Conservation (phyloP, 73 alveolate genomes). For the Vitrella brassicaformis region DNA sequence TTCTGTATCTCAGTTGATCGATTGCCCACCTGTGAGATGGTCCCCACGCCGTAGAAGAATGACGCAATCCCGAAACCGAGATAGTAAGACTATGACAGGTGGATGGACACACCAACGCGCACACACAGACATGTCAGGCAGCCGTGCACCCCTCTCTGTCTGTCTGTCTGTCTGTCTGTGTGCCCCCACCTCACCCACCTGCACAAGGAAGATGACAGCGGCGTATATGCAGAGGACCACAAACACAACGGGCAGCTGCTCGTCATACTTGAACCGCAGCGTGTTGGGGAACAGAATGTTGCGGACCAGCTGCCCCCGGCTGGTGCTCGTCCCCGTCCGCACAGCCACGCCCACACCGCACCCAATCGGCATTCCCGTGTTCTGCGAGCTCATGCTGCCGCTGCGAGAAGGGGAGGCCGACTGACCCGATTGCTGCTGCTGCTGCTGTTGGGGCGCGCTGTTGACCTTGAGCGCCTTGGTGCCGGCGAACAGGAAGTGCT, state of each 20-base stretch:
- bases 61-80: no score
- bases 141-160: no score
- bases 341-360: neutral
- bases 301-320: neutral
- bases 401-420: neutral
- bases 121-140: no score
- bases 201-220: neutral
- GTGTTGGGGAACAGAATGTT: neutral
- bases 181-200: neutral
- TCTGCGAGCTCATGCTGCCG: neutral
- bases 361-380: neutral
- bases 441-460: no score
- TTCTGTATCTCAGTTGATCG: no score
- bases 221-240: neutral
- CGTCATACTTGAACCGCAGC: neutral
- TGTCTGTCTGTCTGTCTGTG: no score
- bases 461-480: neutral
- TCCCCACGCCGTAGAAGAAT: neutral
- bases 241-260: neutral
- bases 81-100: no score
- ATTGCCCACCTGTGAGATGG: neutral
- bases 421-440: no score
- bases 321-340: neutral
- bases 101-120: no score
- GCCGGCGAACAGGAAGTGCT: neutral